Evolutionary conservation across 2,329 filamentous ascomycete species (phyloP).

Genomic region (Cryphonectria japonica): DNA sequence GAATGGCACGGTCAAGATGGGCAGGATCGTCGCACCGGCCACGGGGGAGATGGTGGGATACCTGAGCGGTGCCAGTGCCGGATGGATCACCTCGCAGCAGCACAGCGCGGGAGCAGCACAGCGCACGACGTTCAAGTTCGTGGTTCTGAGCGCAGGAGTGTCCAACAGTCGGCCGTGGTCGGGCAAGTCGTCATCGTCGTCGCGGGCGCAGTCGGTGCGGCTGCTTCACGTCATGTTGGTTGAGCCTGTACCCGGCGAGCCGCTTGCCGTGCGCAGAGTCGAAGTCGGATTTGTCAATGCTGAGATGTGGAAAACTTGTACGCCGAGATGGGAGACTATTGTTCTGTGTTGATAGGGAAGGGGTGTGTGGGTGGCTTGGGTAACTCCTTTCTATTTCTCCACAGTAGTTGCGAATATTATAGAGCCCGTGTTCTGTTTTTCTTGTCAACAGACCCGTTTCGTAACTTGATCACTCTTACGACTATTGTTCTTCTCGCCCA

Average conservation of each 20-base stretch:
- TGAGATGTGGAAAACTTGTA: conserved; percentile 1
- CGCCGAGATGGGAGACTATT: conserved; percentile 10
- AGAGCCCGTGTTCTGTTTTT: not conserved
- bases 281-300: conserved; percentile 9
- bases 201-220: no score
- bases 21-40: conserved; percentile 2
- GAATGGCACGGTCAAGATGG: not conserved
- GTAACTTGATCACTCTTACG: not conserved
- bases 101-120: not conserved
- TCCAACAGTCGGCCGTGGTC: not conserved
- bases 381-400: not conserved
- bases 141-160: conserved; percentile 4
- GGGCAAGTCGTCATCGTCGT: not conserved
- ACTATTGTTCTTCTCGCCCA: not conserved
- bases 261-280: conserved; percentile 10
- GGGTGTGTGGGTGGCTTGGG: no score
- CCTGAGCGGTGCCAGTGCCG: not conserved
- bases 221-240: conserved; percentile 8
- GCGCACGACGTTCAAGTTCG: not conserved
- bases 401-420: not conserved
- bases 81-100: not conserved
- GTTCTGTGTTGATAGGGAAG: conserved; percentile 1
- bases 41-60: not conserved
- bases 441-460: not conserved
- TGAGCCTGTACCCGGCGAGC: not conserved